Evolutionary conservation across 495 filamentous ascomycete species (phyloP), one percentile per base, ranked within the genome.

Genomic region (Bryoglossum gracile): DNA sequence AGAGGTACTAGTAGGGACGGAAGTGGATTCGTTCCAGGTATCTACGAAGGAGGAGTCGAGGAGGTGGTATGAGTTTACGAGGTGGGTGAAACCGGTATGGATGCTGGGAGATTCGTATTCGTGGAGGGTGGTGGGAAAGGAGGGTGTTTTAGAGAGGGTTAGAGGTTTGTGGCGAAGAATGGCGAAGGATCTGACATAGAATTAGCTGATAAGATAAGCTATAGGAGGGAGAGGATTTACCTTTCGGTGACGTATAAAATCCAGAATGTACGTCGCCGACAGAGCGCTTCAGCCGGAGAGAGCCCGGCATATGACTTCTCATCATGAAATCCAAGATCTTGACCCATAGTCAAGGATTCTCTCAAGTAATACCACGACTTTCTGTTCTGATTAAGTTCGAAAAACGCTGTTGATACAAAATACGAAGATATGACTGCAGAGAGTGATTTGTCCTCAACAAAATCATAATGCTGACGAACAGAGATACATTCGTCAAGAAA

Each of bases 281-380:
- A 72, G 33, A 77, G 69, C 0, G 65, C 68, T 34, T 82, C 78
- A 8, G 71, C 63, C 1, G 62, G 52, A 24, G 54, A 56, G 4
- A 76, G 48, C 2, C 66, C 67, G 5, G 59, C 51, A 58, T 80
- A 81, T 0, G 67, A 71, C 1, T 70, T 64, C 51, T 80, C 75
- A 18, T 80, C 72, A 58, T 83, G 71, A 23, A 85, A 64, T 1
- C 75, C 76, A 18, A 85, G 57, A 11, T 77, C 72, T 49, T 78
- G 75, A 3, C 74, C 70, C 63, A 80, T 69, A 0, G 76, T 76
- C 18, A 74, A 74, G 1, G 78, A 71, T 58, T 85, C 79, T 30
- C 78, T 70, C n/a, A 84, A 59, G 51, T 83, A 82, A 41, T 75
- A 74, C 77, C 80, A 84, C 6, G 75, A 61, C 39, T 67, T 67